Conservation (phyloP, 257 asterid genomes). For the Catharanthus roseus region DNA sequence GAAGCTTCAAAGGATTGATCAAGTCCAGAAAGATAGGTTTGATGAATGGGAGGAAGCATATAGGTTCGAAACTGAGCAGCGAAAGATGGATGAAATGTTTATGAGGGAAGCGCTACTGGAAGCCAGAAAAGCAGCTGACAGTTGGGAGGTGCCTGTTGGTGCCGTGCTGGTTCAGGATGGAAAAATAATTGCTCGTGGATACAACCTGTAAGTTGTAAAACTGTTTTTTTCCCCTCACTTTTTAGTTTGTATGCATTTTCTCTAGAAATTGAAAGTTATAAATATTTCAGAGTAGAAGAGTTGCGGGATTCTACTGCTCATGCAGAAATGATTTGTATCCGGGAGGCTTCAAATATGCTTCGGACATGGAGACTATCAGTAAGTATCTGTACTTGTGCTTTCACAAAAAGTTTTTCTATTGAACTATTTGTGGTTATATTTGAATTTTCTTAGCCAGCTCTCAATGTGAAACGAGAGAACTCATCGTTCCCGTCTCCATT, state of each 20-base stretch:
- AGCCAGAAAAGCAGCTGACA: slow-evolving; percentile 89
- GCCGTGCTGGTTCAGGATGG: slow-evolving; percentile 88
- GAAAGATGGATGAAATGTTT: slow-evolving; percentile 71
- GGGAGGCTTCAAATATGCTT: slow-evolving; percentile 79
- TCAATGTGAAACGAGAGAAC: background rate
- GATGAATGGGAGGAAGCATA: slow-evolving; percentile 96
- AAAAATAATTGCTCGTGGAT: slow-evolving; percentile 90
- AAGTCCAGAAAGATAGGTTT: slow-evolving; percentile 56
- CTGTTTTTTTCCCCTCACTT: slow-evolving; percentile 1
- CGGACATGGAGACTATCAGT: slow-evolving; percentile 96
- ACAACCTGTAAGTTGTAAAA: slow-evolving; percentile 67
- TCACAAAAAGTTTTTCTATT: background rate
- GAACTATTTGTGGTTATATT: slow-evolving; percentile 11
- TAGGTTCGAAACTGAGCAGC: slow-evolving; percentile 60
- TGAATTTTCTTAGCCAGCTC: background rate
- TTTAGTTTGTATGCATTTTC: slow-evolving; percentile 13
- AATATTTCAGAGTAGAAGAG: slow-evolving; percentile 81
- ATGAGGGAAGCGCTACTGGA: slow-evolving; percentile 93
- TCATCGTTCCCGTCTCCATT: no score
- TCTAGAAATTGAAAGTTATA: slow-evolving; percentile 8
- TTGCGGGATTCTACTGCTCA: slow-evolving; percentile 97
- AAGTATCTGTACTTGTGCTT: slow-evolving; percentile 15
- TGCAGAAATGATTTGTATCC: slow-evolving; percentile 93
- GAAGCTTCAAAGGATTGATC: slow-evolving; percentile 62
- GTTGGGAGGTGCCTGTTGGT: slow-evolving; percentile 99